Base-by-base conservation (phyloP, 2,329 filamentous ascomycete genomes). In the Dothidotthia symphoricarpi region DNA sequence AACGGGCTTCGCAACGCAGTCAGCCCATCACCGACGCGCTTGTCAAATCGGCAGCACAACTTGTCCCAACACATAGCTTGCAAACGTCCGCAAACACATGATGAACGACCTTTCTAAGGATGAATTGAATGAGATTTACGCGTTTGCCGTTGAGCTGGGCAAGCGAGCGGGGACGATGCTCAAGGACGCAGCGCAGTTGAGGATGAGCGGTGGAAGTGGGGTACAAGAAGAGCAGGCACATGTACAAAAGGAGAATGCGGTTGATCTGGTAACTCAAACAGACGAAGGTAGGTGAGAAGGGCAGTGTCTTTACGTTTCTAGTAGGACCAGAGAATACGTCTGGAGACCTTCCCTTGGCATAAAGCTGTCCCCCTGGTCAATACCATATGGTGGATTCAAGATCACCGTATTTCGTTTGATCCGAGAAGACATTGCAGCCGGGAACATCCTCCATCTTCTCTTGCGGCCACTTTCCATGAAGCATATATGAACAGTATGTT, bases 181-280 rank as follows among this genome's bases (percentile, higher is more conserved):
- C 28, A 76, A 85, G 59, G 74, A 81, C 31, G 81, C 78, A 10
- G 78, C 82, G n/a, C 72, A 76, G 47, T 61, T 73, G 46, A 74
- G 82, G 24, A 77, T 76, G 51, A 68, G 66, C 8, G 69, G 67
- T 25, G 55, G 57, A 29, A 49, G 25, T 41, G 47, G 41, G 53
- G 58, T 32, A 1, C 16, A 37, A 19, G 34, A 51, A 11, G 45
- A 59, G 26, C 56, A 62, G 28, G 65, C 74, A 43, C 73, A 76
- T 37, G 68, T 73, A 6, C 83, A 88, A 66, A 90, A 90, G 63
- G 81, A 86, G 49, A 88, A 79, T 58, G 76, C 84, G 1, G 85
- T 89, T 9, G 86, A 89, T 61, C 78, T 89, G 45, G 85, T 89
- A 14, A 89, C 85, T 8, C 79, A 88, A 67, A 85, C 83, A 1